Evolutionary conservation across 2,329 filamentous ascomycete genomes (phyloP).

Genomic region (Calonectria pteridis): DNA sequence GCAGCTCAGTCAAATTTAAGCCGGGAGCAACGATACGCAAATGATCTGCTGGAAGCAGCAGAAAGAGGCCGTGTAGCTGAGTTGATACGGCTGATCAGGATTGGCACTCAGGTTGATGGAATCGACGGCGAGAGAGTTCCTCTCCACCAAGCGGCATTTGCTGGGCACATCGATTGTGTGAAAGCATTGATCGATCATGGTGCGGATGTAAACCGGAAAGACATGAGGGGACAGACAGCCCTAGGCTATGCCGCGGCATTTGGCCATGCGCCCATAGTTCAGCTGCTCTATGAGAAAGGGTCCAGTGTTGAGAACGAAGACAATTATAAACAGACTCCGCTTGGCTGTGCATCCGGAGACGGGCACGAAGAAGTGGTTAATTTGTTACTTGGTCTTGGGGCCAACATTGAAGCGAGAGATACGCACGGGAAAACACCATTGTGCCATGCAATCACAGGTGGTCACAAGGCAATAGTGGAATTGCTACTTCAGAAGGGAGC

Average conservation of each 20-base stretch:
- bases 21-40: background rate
- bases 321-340: background rate
- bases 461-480: background rate
- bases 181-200: background rate
- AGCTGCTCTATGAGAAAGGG: background rate
- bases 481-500: background rate
- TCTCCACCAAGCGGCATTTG: background rate
- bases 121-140: background rate
- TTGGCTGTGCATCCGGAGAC: background rate
- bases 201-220: background rate
- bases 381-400: background rate
- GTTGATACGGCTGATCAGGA: background rate
- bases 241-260: background rate
- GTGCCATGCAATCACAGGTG: background rate
- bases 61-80: background rate
- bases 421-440: background rate
- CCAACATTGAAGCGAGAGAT: background rate
- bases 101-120: background rate
- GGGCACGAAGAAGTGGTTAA: background rate
- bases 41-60: background rate
- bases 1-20: background rate
- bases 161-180: background rate
- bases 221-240: background rate
- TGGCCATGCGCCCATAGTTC: background rate
- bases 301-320: background rate